Base-by-base conservation (phyloP, 352 stramenopile genomes). In the Blastocystis sp. region DNA sequence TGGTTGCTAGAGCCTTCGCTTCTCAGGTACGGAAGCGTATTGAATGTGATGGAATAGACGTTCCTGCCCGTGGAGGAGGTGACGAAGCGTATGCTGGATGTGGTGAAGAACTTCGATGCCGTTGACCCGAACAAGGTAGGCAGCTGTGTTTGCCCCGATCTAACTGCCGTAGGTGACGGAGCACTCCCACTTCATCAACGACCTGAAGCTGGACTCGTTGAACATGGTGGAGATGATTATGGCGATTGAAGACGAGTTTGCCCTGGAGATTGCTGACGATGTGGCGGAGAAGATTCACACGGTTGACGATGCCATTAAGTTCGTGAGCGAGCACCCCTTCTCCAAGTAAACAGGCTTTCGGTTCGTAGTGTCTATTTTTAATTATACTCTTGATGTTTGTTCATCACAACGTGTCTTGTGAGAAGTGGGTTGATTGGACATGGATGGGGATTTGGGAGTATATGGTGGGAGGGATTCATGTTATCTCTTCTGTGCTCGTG, bases 81-180 rank as follows among this genome's bases (percentile, higher is more conserved):
- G 62, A 96, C 93, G 84, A 95, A 98, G 71, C 95, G 97, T 76
- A 96, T 99, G 88, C 91, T 99, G 62, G 90, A 92, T 86, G 97
- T 99, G 66, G 93, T 99, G 89, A 98, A 98, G 93, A 98, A 98
- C 91, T 99, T 99, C 90, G 97, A 99, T 90, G 98, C 99, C 93
- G 96, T 99, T 53, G 94, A 99, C 89, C 90, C 91, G 53, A 91
- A 93, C 88, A 98, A 98, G 92, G 93, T 96, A 78, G 34, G 43
- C 41, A 52, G 14, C 38, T 81, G 17, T 10, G 38, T 48, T 40
- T 78, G 28, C 10, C 62, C 89, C 10, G 40, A 84, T 76, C 70
- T 87, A 11, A 79, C 45, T 19, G 76, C 21, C 78, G 60, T 88
- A 88, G 84, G 93, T 96, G 66, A 93, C 92, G 82, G 92, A 94